These are phyloP conservation scores for Aureobasidium zeae DNA, from an alignment of 2,329 filamentous ascomycete species.

Conservation along the genomic window DNA sequence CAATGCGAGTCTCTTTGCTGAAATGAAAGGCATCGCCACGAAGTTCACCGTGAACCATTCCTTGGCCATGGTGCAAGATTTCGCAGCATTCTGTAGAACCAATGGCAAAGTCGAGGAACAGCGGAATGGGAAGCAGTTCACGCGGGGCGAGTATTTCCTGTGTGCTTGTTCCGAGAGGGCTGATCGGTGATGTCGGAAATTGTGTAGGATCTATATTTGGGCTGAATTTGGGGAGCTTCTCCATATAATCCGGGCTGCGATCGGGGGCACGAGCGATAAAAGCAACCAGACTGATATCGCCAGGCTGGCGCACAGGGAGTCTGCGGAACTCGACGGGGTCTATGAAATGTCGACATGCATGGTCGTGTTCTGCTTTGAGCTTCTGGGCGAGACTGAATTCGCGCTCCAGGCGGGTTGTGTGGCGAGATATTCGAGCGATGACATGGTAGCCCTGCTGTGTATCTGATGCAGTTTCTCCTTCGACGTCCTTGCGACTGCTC, in stretches of 20 bases:
- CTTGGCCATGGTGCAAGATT: slow-evolving; percentile 79
- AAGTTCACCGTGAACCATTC: slow-evolving; percentile 83
- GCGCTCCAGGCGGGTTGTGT: slow-evolving; percentile 74
- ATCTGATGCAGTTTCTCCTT: background rate
- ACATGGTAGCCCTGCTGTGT: slow-evolving; percentile 39
- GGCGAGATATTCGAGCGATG: slow-evolving; percentile 72
- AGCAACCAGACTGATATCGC: slow-evolving; percentile 63
- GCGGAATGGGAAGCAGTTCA: slow-evolving; percentile 46
- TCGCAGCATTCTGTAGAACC: slow-evolving; percentile 80
- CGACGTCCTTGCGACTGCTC: background rate
- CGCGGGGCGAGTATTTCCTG: background rate
- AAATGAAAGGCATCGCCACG: slow-evolving; percentile 87
- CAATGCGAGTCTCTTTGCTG: slow-evolving; percentile 57
- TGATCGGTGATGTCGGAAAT: slow-evolving; percentile 13
- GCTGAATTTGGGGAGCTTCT: slow-evolving; percentile 64
- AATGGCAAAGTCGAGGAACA: slow-evolving; percentile 85
- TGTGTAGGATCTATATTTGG: slow-evolving; percentile 42
- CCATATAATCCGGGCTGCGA: slow-evolving; percentile 60
- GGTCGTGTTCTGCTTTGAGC: slow-evolving; percentile 23
- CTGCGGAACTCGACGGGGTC: slow-evolving; percentile 71
- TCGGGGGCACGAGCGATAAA: slow-evolving; percentile 67
- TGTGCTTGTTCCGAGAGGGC: background rate
- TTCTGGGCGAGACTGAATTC: slow-evolving; percentile 74
- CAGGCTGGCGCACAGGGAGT: slow-evolving; percentile 57
- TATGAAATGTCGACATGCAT: slow-evolving; percentile 64